Evolutionary conservation across 1,284 basidiomycete species (phyloP), one percentile per base, ranked within the genome.

Genomic region (Neonothopanus nambi): DNA sequence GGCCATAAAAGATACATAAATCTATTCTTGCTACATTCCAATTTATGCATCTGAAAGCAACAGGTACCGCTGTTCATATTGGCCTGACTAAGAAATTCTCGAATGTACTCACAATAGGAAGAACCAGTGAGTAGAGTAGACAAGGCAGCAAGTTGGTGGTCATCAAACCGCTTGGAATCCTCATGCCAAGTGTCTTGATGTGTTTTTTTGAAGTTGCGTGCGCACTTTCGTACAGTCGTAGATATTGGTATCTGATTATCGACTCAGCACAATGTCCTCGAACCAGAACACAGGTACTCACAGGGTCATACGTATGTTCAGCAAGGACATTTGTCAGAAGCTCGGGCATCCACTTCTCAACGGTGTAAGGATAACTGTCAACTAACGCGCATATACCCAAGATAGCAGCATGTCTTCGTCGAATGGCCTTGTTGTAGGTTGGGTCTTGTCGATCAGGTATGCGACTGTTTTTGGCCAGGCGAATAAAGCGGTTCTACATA

Each of bases 181-280:
- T 92, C 89, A 59, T 89, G 84, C 91, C 90, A 92, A 21, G 89
- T 92, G 70, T 91, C 89, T 66, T 87, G 84, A 66, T 91, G 86
- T 21, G 86, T 89, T 72, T 84, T 83, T 68, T 85, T 87, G 71
- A 89, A 90, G 56, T 82, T 85, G 58, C 84, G 80, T 4, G 87
- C 87, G 61, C 85, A 89, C 59, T 84, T 86, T 39, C 84, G 74
- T 35, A 90, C 85, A 1, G 86, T 84, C 1, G 82, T 85, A 13
- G 86, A 87, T 54, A 91, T 85, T 6, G 87, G 87, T 38, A 86
- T 82, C 83, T 86, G 43, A 26, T 39, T 52, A 40, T 21, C 15
- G 46, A 35, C 17, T 36, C 20, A 33, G 9, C 3, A 33, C 9
- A 33, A 3, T 17, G 12, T 12, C 18, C 11, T 7, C 17, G 8